Conservation (phyloP, 2,329 filamentous ascomycete genomes). For the Lojkania enalia region DNA sequence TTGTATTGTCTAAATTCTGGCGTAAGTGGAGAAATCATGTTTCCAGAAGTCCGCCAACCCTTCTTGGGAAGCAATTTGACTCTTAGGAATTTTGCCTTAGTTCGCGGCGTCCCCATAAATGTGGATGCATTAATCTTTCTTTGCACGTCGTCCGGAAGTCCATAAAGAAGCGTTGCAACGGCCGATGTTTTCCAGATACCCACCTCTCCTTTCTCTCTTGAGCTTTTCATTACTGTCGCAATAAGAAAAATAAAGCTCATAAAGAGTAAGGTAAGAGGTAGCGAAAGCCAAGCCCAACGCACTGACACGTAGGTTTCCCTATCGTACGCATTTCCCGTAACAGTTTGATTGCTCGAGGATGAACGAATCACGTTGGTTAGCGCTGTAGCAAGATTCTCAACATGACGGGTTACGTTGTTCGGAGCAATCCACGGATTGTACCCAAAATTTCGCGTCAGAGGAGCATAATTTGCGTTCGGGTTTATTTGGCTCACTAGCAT, state of each 20-base stretch:
- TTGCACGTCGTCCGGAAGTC: conserved; percentile 15
- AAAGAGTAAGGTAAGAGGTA: conserved; percentile 26
- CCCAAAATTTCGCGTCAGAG: neutral
- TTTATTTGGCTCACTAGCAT: neutral
- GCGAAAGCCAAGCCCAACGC: conserved; percentile 30
- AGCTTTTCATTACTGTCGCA: conserved; percentile 26
- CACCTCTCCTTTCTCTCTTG: conserved; percentile 10
- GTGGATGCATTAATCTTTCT: conserved; percentile 10
- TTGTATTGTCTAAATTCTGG: neutral
- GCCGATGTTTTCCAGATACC: conserved; percentile 39
- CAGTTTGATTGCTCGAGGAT: conserved; percentile 1
- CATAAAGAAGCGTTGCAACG: conserved; percentile 32
- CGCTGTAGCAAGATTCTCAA: conserved; percentile 12
- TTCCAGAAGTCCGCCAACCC: conserved; percentile 15
- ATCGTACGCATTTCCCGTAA: conserved; percentile 15
- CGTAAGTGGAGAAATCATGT: neutral
- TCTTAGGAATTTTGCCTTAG: conserved; percentile 14
- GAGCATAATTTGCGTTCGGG: conserved; percentile 1
- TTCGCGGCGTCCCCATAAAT: conserved; percentile 10
- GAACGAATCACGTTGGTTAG: conserved; percentile 9
- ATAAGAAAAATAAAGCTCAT: conserved; percentile 29
- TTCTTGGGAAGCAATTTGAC: conserved; percentile 5
- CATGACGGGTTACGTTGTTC: conserved; percentile 4
- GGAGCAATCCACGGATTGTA: conserved; percentile 4
- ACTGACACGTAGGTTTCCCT: conserved; percentile 17